Base-by-base conservation (phyloP, 805 yeast species). In the Saitoella complicata region DNA sequence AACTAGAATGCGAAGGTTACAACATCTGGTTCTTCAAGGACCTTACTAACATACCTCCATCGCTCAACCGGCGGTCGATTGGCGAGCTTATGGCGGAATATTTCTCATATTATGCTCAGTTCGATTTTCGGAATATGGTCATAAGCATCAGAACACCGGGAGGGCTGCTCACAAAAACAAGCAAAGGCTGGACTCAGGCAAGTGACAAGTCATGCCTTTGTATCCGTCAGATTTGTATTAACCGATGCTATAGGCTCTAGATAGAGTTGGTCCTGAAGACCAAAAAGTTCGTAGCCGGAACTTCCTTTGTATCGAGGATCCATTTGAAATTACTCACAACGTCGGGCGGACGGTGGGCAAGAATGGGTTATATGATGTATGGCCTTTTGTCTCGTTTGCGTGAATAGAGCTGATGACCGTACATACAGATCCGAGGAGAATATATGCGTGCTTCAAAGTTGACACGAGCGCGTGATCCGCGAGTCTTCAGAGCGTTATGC, bases 161-260 rank as follows among this genome's bases (percentile, higher is more conserved):
- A 21, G 43, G 43, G 31, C 31, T 33, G n/a, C 10, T 41, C 11
- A 41, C 21, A 21, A 41, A 41, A 29, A 30, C 11, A 10, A 38
- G 34, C n/a, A 41, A 41, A 31, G 43, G 38, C 21, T 41, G 43
- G 43, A 33, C 38, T 9, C 34, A 21, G 38, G 43, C 43, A n/a
- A 37, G 5, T 5, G 5, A 13, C 29, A 9, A n/a, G 21, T 21
- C 21, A 21, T 21, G 21, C 21, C 21, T 21, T 21, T 21, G 21
- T 21, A 21, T 4, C 21, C 21, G 21, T 3, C 21, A 21, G 21
- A 21, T 21, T 21, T 21, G 21, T 21, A 4, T 21, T 21, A 21
- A 21, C 21, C 21, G 21, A 21, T 21, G 21, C 21, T 4, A 21
- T 21, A 21, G 13, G 13, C 12, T 37, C 38, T 37, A 37, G 29